phyloP scores from a whole-genome alignment of 2,329 filamentous ascomycete species.

The Calonectria pseudoturangicola region DNA sequence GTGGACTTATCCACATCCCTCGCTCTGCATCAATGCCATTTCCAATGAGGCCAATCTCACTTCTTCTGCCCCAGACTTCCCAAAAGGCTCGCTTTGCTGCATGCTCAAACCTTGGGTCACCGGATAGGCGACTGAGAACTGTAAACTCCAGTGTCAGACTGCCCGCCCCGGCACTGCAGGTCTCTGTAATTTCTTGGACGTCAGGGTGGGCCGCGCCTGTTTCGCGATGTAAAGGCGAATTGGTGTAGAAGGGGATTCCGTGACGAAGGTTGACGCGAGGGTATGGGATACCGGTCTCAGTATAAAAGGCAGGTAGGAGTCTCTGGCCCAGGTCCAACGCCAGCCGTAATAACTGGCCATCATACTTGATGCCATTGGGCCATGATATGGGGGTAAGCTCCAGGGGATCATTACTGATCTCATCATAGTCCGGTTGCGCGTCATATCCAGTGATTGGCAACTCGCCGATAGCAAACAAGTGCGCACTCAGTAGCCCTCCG shows the following conservation, averaged over 20 bases:
- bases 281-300: constrained; percentile 92
- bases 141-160: constrained; percentile 96
- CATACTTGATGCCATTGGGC: constrained; percentile 86
- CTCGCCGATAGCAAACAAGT: constrained; percentile 93
- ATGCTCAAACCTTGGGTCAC: constrained; percentile 90
- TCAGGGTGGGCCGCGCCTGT: constrained; percentile 60
- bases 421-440: constrained; percentile 63
- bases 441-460: constrained; percentile 89
- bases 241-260: constrained; percentile 93
- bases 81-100: constrained; percentile 95
- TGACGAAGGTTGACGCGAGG: constrained; percentile 93
- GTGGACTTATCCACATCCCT: constrained; percentile 90
- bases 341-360: constrained; percentile 92
- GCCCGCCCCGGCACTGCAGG: constrained; percentile 96
- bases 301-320: constrained; percentile 93
- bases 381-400: constrained; percentile 78
- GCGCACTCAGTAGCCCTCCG: constrained; percentile 92
- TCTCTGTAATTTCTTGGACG: constrained; percentile 88
- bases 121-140: constrained; percentile 90
- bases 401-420: constrained; percentile 62
- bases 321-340: constrained; percentile 90
- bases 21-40: constrained; percentile 94
- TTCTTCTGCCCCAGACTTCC: constrained; percentile 95
- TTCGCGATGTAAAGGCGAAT: constrained; percentile 84
- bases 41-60: constrained; percentile 89